phyloP scores from a whole-genome alignment of 179 eudicot genomes.

The Silene vulgaris region DNA sequence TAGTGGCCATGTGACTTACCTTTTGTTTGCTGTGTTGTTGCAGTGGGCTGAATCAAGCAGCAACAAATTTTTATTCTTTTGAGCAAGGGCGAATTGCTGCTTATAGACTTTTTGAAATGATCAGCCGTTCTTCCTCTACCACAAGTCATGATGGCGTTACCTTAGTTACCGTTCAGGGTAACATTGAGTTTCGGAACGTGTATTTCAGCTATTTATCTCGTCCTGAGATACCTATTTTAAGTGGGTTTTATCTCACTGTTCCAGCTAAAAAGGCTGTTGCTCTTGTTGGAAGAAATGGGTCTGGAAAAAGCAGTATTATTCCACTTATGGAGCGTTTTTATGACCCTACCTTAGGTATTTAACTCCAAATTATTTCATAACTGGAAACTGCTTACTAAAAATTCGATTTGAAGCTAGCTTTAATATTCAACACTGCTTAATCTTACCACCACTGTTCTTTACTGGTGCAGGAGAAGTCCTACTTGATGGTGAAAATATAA shows the following conservation, averaged over 20 bases:
- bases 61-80: slow-evolving; percentile 95
- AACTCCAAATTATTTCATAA: neutral
- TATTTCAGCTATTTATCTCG: slow-evolving; percentile 95
- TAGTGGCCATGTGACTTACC: slow-evolving; percentile 13
- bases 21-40: slow-evolving; percentile 19
- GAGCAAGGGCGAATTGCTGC: slow-evolving; percentile 99
- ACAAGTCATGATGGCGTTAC: slow-evolving; percentile 69
- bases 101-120: slow-evolving; percentile 96
- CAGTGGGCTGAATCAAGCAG: slow-evolving; percentile 98
- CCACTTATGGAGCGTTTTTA: slow-evolving; percentile 99
- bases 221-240: slow-evolving; percentile 96
- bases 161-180: slow-evolving; percentile 76
- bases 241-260: slow-evolving; percentile 94
- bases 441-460: slow-evolving; percentile 9
- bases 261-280: slow-evolving; percentile 98
- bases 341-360: slow-evolving; percentile 96
- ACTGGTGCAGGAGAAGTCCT: slow-evolving; percentile 80
- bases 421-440: neutral
- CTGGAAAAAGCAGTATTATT: slow-evolving; percentile 97
- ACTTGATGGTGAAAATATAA: slow-evolving; percentile 96
- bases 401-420: slow-evolving; percentile 6
- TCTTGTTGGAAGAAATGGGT: slow-evolving; percentile 98
- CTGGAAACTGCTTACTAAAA: neutral
- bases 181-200: slow-evolving; percentile 94
- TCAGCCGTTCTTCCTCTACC: slow-evolving; percentile 84